Conservation (phyloP, 495 filamentous ascomycete genomes). For the Parmelia sp. region DNA sequence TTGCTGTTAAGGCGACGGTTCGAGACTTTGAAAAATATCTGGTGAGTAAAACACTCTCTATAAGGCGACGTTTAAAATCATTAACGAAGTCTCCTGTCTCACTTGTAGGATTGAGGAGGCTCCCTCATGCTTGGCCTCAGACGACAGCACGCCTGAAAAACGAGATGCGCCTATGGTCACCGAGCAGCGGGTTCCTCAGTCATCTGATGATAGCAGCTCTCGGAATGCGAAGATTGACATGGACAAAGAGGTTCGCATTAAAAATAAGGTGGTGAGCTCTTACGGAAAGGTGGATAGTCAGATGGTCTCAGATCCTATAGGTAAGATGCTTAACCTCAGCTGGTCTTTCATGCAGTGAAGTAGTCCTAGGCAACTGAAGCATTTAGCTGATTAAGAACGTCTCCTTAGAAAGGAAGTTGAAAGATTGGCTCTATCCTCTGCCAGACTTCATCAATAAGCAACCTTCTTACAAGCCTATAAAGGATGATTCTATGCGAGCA, state of each 20-base stretch:
- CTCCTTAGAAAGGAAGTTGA: background rate
- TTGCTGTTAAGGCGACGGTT: background rate
- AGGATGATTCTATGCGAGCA: background rate
- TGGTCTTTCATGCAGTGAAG: background rate
- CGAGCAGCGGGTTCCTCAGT: too few relatives aligned
- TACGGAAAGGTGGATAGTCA: too few relatives aligned
- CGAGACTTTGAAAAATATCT: background rate
- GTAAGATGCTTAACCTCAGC: too few relatives aligned
- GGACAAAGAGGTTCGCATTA: too few relatives aligned
- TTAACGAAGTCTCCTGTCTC: background rate
- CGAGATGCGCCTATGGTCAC: too few relatives aligned
- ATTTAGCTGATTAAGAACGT: background rate
- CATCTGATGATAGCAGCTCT: too few relatives aligned
- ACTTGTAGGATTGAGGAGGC: background rate
- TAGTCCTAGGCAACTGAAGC: background rate
- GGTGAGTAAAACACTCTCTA: background rate
- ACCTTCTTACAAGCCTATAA: background rate
- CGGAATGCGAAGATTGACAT: too few relatives aligned
- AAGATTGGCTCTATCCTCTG: background rate
- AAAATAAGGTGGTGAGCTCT: too few relatives aligned
- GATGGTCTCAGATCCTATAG: too few relatives aligned
- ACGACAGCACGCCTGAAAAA: too few relatives aligned
- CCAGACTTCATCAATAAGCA: background rate
- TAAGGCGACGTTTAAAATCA: too few relatives aligned
- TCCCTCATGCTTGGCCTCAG: too few relatives aligned